Evolutionary conservation across 2,329 filamentous ascomycete species (phyloP).

Genomic region (Curvularia verruculosa): DNA sequence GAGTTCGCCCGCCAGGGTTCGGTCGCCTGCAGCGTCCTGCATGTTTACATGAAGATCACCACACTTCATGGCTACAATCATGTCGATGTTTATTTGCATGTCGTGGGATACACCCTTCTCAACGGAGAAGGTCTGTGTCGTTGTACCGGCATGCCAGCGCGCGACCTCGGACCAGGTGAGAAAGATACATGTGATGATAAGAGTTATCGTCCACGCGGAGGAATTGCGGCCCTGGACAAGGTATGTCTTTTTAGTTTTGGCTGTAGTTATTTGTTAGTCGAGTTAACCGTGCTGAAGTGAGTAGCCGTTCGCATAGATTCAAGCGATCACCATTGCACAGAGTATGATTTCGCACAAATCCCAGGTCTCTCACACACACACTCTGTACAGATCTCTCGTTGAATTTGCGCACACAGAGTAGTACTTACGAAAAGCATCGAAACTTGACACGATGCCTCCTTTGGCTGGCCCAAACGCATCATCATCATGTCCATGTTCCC

Average conservation of each 20-base stretch:
- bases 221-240: slow-evolving; percentile 82
- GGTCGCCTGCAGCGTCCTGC: slow-evolving; percentile 91
- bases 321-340: background rate
- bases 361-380: background rate
- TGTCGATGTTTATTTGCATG: slow-evolving; percentile 93
- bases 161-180: slow-evolving; percentile 79
- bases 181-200: slow-evolving; percentile 74
- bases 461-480: slow-evolving; percentile 78
- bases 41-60: slow-evolving; percentile 92
- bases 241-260: slow-evolving; percentile 95
- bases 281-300: background rate
- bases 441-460: slow-evolving; percentile 69
- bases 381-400: background rate
- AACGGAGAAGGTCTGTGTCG: slow-evolving; percentile 89
- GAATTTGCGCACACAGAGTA: background rate
- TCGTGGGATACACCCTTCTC: slow-evolving; percentile 87
- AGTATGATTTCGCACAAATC: slow-evolving; percentile 3
- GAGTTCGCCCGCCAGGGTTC: slow-evolving; percentile 79
- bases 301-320: slow-evolving; percentile 7
- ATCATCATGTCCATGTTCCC: slow-evolving; percentile 71
- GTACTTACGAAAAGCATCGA: slow-evolving; percentile 92
- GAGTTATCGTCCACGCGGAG: slow-evolving; percentile 89
- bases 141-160: slow-evolving; percentile 83
- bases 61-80: slow-evolving; percentile 90
- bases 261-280: slow-evolving; percentile 56